A percentile compares a stretch with the other conserved stretches of the same genome.
Conservation (phyloP, 2,329 filamentous ascomycete genomes). For the Simplicillium sp. region DNA sequence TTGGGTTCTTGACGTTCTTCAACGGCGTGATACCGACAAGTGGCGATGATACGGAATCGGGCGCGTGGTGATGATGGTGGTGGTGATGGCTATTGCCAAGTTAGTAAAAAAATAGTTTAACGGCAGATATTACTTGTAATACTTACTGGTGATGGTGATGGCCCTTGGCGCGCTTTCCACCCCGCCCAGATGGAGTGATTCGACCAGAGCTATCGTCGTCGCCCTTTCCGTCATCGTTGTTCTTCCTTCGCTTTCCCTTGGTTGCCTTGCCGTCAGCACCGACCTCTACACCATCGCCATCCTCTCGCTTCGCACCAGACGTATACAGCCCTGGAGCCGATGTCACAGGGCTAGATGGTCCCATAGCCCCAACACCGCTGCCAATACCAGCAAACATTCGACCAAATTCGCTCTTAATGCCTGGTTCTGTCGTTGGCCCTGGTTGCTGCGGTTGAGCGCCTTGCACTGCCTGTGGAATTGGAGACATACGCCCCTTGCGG, state of each 20-base stretch:
- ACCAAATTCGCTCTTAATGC: slow-evolving; percentile 91
- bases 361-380: slow-evolving; percentile 41
- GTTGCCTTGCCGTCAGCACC: slow-evolving; percentile 32
- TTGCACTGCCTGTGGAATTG: slow-evolving; percentile 86
- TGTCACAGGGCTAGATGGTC: slow-evolving; percentile 41
- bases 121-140: not conserved
- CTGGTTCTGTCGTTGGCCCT: slow-evolving; percentile 71
- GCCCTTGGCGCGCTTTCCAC: slow-evolving; percentile 58
- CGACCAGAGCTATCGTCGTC: slow-evolving; percentile 60
- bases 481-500: slow-evolving; percentile 74
- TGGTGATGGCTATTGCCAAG: slow-evolving; percentile 37
- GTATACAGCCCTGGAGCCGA: slow-evolving; percentile 34
- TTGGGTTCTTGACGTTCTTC: slow-evolving; percentile 39
- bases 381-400: slow-evolving; percentile 93
- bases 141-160: slow-evolving; percentile 61
- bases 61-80: slow-evolving; percentile 48
- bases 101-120: slow-evolving; percentile 10
- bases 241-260: slow-evolving; percentile 58
- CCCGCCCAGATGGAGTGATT: slow-evolving; percentile 46
- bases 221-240: slow-evolving; percentile 61
- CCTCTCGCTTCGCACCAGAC: slow-evolving; percentile 40
- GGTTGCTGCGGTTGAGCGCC: slow-evolving; percentile 76
- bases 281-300: slow-evolving; percentile 36
- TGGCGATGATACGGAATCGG: slow-evolving; percentile 35
- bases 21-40: slow-evolving; percentile 31